Percentiles rank a stretch among this genome's conserved stretches.
Conservation (phyloP, 2,329 filamentous ascomycete genomes). For the Aspergillus oerlinghausenensis region DNA sequence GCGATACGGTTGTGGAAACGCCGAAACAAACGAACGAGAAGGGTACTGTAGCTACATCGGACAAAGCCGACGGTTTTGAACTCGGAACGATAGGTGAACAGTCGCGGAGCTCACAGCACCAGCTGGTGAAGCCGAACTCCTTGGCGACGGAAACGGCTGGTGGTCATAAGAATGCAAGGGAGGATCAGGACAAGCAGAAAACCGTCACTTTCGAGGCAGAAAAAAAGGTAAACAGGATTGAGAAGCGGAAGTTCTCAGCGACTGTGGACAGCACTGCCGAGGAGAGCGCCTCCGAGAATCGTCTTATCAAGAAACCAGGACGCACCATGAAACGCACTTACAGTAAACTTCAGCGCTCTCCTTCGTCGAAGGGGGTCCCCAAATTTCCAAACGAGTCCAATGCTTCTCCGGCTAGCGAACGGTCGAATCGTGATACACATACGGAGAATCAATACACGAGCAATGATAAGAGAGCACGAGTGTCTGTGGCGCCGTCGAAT, state of each 20-base stretch:
- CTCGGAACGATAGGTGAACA: background rate
- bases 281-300: background rate
- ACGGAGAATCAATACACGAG: conserved; percentile 1
- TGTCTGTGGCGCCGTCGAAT: conserved; percentile 1
- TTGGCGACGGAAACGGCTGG: background rate
- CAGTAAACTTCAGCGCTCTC: conserved; percentile 10
- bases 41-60: background rate
- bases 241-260: conserved; percentile 6
- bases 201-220: conserved; percentile 21
- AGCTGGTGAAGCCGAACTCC: background rate
- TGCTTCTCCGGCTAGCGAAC: background rate
- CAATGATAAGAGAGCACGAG: conserved; percentile 13
- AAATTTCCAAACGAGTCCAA: background rate
- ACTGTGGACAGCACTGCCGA: background rate
- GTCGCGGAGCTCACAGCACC: background rate
- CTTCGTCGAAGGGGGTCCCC: background rate
- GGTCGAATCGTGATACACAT: background rate
- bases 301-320: background rate
- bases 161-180: background rate
- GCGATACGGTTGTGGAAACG: background rate
- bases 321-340: conserved; percentile 17
- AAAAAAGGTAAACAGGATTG: background rate
- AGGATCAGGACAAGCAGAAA: conserved; percentile 16
- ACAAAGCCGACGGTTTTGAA: background rate
- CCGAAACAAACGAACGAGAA: background rate